These are phyloP conservation scores for Gynostemma pentaphyllum DNA, from an alignment of 306 rosid genomes.

Conservation along the genomic window DNA sequence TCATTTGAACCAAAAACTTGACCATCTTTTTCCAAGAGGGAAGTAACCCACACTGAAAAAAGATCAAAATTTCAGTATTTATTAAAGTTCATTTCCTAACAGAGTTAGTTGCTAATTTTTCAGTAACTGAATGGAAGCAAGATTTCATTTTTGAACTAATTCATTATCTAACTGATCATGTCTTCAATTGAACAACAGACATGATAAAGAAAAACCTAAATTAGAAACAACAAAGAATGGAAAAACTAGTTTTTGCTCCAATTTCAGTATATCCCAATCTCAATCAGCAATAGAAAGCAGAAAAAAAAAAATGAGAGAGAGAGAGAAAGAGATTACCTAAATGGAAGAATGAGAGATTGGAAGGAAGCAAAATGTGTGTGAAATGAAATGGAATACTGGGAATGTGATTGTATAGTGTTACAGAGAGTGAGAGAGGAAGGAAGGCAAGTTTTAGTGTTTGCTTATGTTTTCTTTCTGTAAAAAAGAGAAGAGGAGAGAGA, in stretches of 20 bases:
- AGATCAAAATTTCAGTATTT: too few species aligned
- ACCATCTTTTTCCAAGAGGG: constrained; percentile 25
- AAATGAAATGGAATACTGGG: background rate
- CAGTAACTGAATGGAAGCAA: background rate
- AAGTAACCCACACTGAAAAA: constrained; percentile 24
- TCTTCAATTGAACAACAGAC: background rate
- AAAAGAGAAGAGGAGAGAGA: background rate
- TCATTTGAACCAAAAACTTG: constrained; percentile 24
- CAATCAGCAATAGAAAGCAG: background rate
- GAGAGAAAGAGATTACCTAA: background rate
- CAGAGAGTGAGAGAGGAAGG: background rate
- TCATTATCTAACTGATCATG: too few species aligned
- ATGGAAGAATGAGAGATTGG: background rate
- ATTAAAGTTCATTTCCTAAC: constrained; percentile 1
- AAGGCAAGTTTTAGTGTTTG: too few species aligned
- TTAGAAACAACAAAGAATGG: background rate
- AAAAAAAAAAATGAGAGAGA: background rate
- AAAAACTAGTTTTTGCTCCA: background rate
- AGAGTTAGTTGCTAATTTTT: background rate
- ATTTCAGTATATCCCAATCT: background rate
- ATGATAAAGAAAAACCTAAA: background rate
- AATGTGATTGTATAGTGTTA: background rate
- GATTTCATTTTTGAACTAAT: too few species aligned
- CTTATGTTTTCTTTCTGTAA: too few species aligned
- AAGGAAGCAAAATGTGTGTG: background rate